Evolutionary conservation across 345 rosid species (phyloP).

Genomic region (Boechera stricta): DNA sequence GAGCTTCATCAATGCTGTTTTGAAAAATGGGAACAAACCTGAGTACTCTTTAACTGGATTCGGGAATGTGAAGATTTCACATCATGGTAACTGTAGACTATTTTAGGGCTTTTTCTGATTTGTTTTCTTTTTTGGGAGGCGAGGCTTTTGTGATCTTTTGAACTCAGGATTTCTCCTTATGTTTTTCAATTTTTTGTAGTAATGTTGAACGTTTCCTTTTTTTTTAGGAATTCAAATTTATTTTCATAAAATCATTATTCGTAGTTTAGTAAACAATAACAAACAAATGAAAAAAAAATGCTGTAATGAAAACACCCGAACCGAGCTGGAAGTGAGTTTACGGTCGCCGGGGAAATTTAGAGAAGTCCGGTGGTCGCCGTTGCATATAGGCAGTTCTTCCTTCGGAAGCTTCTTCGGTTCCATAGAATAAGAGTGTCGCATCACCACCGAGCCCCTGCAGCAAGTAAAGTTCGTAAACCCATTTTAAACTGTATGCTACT

Average conservation of each 20-base stretch:
- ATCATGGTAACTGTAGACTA: neutral
- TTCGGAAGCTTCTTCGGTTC: constrained; percentile 82
- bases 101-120: too few relatives aligned
- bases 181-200: neutral
- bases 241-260: neutral
- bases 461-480: neutral
- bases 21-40: neutral
- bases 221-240: neutral
- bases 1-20: neutral
- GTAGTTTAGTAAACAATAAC: neutral
- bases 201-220: neutral
- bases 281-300: neutral
- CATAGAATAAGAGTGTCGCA: constrained; percentile 86
- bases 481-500: neutral
- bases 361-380: constrained; percentile 76
- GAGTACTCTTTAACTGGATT: neutral
- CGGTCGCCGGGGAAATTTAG: constrained; percentile 76
- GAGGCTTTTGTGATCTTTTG: neutral
- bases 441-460: constrained; percentile 82
- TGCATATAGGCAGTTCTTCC: constrained; percentile 83
- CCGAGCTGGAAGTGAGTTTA: constrained; percentile 37
- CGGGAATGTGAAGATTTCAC: neutral
- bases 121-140: too few relatives aligned
- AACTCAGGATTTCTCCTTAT: neutral
- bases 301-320: constrained; percentile 9